Conservation (phyloP, 2,329 filamentous ascomycete genomes). For the Elsinoe ampelina region DNA sequence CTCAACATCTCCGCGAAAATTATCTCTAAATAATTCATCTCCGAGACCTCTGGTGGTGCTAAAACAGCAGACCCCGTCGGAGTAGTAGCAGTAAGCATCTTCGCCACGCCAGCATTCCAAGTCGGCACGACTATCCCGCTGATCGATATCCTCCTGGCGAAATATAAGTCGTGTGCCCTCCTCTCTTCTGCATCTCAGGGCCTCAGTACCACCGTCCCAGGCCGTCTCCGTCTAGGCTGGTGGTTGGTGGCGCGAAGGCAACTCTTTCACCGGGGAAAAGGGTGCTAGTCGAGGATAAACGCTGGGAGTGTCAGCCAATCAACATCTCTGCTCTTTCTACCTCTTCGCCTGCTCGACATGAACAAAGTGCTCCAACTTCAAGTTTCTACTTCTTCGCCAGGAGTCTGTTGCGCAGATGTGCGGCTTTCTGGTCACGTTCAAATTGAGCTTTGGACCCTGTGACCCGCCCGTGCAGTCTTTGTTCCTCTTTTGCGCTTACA, state of each 20-base stretch:
- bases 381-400: no score
- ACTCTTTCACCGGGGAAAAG: slow-evolving; percentile 54
- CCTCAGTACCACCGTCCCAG: slow-evolving; percentile 59
- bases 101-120: slow-evolving; percentile 50
- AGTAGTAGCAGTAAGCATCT: slow-evolving; percentile 65
- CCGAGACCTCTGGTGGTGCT: slow-evolving; percentile 32
- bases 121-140: slow-evolving; percentile 57
- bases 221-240: slow-evolving; percentile 63
- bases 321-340: no score
- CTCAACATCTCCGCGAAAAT: slow-evolving; percentile 68
- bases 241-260: slow-evolving; percentile 50
- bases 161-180: slow-evolving; percentile 74
- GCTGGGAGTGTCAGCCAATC: no score
- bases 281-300: no score
- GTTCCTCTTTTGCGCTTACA: no score
- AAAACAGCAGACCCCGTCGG: slow-evolving; percentile 63
- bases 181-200: slow-evolving; percentile 75
- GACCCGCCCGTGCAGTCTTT: no score
- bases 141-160: slow-evolving; percentile 78
- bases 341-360: no score
- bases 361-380: no score
- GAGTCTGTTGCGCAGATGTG: no score
- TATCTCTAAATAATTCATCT: slow-evolving; percentile 52
- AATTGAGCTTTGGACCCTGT: no score
- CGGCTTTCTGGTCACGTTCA: no score